Percentiles rank a stretch among this genome's conserved stretches.
Conservation (phyloP, 805 yeast genomes). For the Cyberlindnera sargentensis region DNA sequence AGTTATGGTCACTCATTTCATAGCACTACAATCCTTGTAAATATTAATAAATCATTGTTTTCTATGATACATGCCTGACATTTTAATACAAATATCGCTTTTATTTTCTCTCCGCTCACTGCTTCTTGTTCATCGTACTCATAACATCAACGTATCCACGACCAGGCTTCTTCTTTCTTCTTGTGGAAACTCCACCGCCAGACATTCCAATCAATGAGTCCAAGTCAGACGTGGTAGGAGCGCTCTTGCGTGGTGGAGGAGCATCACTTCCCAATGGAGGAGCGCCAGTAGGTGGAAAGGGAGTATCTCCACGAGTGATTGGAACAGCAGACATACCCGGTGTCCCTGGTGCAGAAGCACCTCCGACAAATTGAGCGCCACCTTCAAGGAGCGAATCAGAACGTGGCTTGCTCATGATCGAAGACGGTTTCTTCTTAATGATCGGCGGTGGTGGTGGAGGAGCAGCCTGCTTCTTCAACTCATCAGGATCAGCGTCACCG, state of each 20-base stretch:
- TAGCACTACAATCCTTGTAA: background rate
- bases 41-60: background rate
- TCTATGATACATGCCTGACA: background rate
- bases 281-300: background rate
- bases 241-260: background rate
- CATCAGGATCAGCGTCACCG: conserved; percentile 58
- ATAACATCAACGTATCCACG: conserved; percentile 67
- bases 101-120: background rate
- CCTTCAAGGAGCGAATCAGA: conserved; percentile 26
- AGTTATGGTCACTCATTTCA: background rate
- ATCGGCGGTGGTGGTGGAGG: conserved; percentile 48
- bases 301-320: conserved; percentile 14
- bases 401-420: conserved; percentile 30
- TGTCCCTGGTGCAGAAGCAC: conserved; percentile 4
- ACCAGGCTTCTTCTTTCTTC: conserved; percentile 37
- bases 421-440: conserved; percentile 28
- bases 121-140: conserved; percentile 18
- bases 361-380: conserved; percentile 1
- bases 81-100: background rate
- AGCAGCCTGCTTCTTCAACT: conserved; percentile 57
- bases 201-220: conserved; percentile 39
- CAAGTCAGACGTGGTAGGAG: conserved; percentile 26
- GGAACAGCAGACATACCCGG: conserved; percentile 4
- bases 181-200: conserved; percentile 23
- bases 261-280: background rate